Base-by-base conservation (phyloP, 768 basidiomycete species). In the Mycena vitilis region DNA sequence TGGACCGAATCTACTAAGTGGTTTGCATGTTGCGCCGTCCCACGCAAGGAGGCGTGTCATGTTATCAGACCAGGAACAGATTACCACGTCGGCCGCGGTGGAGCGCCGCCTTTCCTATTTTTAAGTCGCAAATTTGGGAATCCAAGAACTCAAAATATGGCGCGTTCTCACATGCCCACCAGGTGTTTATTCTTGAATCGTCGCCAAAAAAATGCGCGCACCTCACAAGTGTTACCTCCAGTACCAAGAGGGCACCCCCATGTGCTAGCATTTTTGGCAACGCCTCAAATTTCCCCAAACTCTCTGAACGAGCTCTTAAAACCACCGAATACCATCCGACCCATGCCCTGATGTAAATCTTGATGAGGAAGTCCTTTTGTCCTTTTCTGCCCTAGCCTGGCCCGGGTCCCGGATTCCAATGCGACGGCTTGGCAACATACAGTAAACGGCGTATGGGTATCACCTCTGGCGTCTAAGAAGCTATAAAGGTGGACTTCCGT, bases 261-360 rank as follows among this genome's bases (percentile, higher is more conserved):
- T 38, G 53, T 34, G 37, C 53, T 36, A 16, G n/a, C 18, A 54
- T 10, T n/a, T 2, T 34, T 8, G 13, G 7, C 6, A 10, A 53
- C 11, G 40, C 10, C 40, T 34, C 30, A 36, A 53, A 30, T 15
- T 30, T 13, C 16, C 34, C 10, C 34, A 9, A 25, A 25, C 5
- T 34, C 13, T 15, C 2, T 13, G 30, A 30, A 30, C 30, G 30
- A 30, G 10, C 48, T 9, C 10, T 20, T 54, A 10, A 40, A 40
- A 40, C 40, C 40, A 38, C 37, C 54, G 54, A 37, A 55, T 55
- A 55, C 22, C 53, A 54, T 36, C 37, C 20, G 15, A 45, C 15
- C 44, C 30, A 30, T 5, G 30, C 44, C 7, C 20, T 22, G 36
- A n/a, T 37, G 36, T 2, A 40, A 22, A 40, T 38, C 54, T 12